Conservation (phyloP, 345 rosid genomes). For the Cardamine resedifolia region DNA sequence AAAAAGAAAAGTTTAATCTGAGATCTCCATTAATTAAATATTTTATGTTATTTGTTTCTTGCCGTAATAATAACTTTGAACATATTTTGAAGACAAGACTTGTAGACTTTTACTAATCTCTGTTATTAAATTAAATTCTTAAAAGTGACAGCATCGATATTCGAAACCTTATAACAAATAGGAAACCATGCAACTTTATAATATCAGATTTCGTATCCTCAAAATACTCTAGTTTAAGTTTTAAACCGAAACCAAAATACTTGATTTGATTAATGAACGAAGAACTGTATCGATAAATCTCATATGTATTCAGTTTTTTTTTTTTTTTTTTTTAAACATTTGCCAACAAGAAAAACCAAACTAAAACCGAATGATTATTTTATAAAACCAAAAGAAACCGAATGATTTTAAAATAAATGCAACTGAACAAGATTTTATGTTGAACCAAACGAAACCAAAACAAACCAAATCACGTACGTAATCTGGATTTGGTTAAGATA, state of each 20-base stretch:
- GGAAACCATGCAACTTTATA: too few relatives aligned
- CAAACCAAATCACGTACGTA: neutral
- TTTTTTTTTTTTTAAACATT: too few relatives aligned
- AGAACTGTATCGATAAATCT: neutral
- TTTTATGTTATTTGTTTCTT: neutral
- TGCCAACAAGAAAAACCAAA: neutral
- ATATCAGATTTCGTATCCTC: too few relatives aligned
- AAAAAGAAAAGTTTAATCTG: neutral
- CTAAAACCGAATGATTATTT: neutral
- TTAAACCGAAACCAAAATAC: neutral
- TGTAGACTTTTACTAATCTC: neutral
- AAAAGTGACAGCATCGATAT: neutral
- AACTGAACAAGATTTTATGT: neutral
- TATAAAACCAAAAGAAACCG: too few relatives aligned
- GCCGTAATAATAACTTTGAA: neutral
- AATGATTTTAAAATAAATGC: neutral
- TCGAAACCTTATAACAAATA: neutral
- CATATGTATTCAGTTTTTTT: neutral
- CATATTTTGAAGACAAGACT: neutral
- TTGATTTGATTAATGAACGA: neutral
- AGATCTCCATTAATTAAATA: neutral
- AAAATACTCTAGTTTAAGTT: too few relatives aligned
- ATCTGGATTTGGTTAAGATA: constrained; percentile 5
- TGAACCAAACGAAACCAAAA: neutral
- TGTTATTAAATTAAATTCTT: neutral